A percentile compares a stretch with the other conserved stretches of the same genome.
Evolutionary conservation across 2,329 filamentous ascomycete genomes (phyloP).

Genomic region (Chaetothyriales sp.): DNA sequence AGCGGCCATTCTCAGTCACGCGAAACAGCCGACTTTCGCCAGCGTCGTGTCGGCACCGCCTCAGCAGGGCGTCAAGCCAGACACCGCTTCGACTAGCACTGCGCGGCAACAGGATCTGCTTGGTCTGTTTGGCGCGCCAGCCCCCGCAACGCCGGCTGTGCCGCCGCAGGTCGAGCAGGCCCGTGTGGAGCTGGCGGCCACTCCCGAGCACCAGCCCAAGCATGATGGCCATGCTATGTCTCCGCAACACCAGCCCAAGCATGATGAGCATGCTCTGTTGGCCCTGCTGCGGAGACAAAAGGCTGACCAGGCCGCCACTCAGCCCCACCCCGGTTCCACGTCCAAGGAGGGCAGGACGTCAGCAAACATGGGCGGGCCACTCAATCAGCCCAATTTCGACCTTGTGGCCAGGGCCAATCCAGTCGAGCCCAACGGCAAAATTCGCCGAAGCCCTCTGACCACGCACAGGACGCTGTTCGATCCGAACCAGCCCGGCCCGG

Average conservation of each 20-base stretch:
- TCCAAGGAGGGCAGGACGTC: conserved; percentile 20
- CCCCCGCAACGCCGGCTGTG: conserved; percentile 1
- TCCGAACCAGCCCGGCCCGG: conserved; percentile 15
- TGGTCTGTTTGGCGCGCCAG: not conserved
- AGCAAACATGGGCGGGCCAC: conserved; percentile 28
- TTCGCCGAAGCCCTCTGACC: conserved; percentile 12
- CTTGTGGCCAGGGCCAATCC: conserved; percentile 10
- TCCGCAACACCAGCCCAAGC: conserved; percentile 4
- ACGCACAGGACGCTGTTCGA: conserved; percentile 14
- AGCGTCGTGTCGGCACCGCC: not conserved
- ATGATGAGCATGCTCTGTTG: conserved; percentile 9
- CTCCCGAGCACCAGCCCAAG: conserved; percentile 2
- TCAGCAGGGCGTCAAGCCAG: not conserved
- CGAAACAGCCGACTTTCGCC: not conserved
- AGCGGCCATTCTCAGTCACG: not conserved
- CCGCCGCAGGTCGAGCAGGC: conserved; percentile 6
- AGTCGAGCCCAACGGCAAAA: conserved; percentile 6
- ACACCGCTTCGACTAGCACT: not conserved
- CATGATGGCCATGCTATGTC: conserved; percentile 9
- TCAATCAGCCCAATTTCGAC: conserved; percentile 29
- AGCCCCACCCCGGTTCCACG: not conserved
- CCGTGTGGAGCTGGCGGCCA: not conserved
- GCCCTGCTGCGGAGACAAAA: conserved; percentile 7
- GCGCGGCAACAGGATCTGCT: not conserved
- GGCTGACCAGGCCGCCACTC: not conserved